Conservation (phyloP, 2,329 filamentous ascomycete genomes). For the Botrytis fragariae region DNA sequence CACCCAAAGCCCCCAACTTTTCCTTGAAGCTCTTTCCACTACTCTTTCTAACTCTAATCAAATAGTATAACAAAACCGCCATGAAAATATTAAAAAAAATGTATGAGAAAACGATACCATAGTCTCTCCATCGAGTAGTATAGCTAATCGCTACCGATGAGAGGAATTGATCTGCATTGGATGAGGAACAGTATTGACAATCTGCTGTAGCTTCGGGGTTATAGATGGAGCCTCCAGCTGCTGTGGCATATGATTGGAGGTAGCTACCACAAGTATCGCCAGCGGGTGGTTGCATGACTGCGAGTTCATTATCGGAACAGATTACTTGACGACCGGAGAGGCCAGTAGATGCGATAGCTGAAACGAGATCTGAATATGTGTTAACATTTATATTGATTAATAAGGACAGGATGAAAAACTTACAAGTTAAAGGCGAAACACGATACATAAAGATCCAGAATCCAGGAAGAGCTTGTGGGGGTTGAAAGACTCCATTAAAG, state of each 20-base stretch:
- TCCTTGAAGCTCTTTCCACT: constrained; percentile 24
- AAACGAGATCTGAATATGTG: constrained; percentile 57
- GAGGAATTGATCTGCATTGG: constrained; percentile 52
- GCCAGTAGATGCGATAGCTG: constrained; percentile 68
- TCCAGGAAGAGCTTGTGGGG: constrained; percentile 59
- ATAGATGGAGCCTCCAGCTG: constrained; percentile 52
- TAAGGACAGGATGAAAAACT: constrained; percentile 11
- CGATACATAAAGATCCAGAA: constrained; percentile 90
- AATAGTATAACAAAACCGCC: constrained; percentile 54
- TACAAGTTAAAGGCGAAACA: constrained; percentile 51
- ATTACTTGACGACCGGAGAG: constrained; percentile 63
- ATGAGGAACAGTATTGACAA: constrained; percentile 61
- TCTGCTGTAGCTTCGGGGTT: constrained; percentile 47
- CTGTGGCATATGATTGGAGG: constrained; percentile 49
- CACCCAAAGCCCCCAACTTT: constrained; percentile 20
- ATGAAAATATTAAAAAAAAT: constrained; percentile 54
- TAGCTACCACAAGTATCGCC: constrained; percentile 60
- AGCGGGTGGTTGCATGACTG: constrained; percentile 59
- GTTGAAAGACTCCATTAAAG: constrained; percentile 74
- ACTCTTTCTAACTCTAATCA: constrained; percentile 41
- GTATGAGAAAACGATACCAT: constrained; percentile 60
- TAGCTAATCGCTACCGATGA: constrained; percentile 51
- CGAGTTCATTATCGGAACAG: constrained; percentile 69
- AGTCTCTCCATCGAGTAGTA: constrained; percentile 64
- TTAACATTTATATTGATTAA: constrained; percentile 9